Base-by-base conservation (phyloP, 164 flowering plant genomes). In the Annona cherimola region DNA sequence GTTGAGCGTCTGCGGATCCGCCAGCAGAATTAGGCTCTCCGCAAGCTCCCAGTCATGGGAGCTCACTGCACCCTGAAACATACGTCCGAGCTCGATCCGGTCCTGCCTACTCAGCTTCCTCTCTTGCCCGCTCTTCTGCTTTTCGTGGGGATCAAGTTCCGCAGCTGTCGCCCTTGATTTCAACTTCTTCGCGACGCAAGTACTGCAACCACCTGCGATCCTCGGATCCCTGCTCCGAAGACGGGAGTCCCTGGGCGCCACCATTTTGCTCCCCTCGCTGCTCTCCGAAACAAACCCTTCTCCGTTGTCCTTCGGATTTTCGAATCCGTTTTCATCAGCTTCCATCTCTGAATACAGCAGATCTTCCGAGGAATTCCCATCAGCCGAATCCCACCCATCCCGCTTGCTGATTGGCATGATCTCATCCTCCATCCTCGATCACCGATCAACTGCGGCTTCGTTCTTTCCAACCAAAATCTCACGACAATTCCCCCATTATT, bases 21-120 rank as follows among this genome's bases (percentile, higher is more conserved):
- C 97, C 73, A 88, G 76, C 63, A 77, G 67, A 42, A 93, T 89
- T 76, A 91, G 76, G 75, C 89, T 90, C 79, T 93, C 96, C 0
- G 97, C 91, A 63, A 83, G 85, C 46, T 89, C 93, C 97, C 97
- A 93, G 64, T 91, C 90, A 59, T 87, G 94, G 59, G 89, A 87
- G 75, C 90, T 93, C 77, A 91, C 86, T n/a, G 98, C 94, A 74
- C 81, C 78, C 79, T 93, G 97, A 81, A 91, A 90, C 79, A 86
- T 66, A 5, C 89, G 84, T 0, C 98, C 91, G 79, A 90, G 68
- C 84, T 93, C 97, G 26, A 91, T 84, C 79, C 98, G 84, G 63
- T 90, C 95, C 66, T 86, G 91, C 70, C 87, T 84, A 65, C 89
- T 86, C 19, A 90, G 90, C 74, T 86, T 93, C 81, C 81, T 88